A percentile compares a stretch with the other conserved stretches of the same genome.
Conservation (phyloP, 768 basidiomycete genomes). For the Russula sp. region DNA sequence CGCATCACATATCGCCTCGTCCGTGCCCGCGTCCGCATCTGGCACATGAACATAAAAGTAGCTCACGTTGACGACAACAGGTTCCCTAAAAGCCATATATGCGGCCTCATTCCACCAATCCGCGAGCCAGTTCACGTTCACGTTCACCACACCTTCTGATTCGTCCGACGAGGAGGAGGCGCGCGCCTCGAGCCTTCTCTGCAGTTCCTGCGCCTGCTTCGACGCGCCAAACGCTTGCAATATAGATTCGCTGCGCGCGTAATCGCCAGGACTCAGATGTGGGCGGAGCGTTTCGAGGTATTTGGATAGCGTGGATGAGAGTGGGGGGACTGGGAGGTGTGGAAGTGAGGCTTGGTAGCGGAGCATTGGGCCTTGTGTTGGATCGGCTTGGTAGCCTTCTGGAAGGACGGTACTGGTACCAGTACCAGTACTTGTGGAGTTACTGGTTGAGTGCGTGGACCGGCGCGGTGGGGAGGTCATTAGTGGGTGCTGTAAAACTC, state of each 20-base stretch:
- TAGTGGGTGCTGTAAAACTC: not conserved
- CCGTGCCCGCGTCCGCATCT: slow-evolving; percentile 39
- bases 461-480: slow-evolving; percentile 5
- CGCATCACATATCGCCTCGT: slow-evolving; percentile 52
- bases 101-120: slow-evolving; percentile 99
- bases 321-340: slow-evolving; percentile 76
- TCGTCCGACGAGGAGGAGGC: slow-evolving; percentile 45
- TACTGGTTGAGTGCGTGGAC: not conserved
- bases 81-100: slow-evolving; percentile 84
- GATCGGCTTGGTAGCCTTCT: slow-evolving; percentile 52
- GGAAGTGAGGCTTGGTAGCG: slow-evolving; percentile 72
- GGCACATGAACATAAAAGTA: slow-evolving; percentile 88
- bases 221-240: slow-evolving; percentile 71
- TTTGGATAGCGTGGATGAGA: slow-evolving; percentile 78
- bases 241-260: slow-evolving; percentile 51
- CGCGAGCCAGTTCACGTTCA: slow-evolving; percentile 82
- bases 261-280: slow-evolving; percentile 63
- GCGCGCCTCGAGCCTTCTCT: slow-evolving; percentile 71
- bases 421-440: not conserved
- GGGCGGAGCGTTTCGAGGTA: slow-evolving; percentile 87
- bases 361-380: slow-evolving; percentile 62
- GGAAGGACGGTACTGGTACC: slow-evolving; percentile 37
- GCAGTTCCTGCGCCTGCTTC: slow-evolving; percentile 66
- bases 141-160: slow-evolving; percentile 31
- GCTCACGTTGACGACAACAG: slow-evolving; percentile 88